phyloP scores from a whole-genome alignment of 805 yeast genomes.

The Wickerhamomyces bovis region DNA sequence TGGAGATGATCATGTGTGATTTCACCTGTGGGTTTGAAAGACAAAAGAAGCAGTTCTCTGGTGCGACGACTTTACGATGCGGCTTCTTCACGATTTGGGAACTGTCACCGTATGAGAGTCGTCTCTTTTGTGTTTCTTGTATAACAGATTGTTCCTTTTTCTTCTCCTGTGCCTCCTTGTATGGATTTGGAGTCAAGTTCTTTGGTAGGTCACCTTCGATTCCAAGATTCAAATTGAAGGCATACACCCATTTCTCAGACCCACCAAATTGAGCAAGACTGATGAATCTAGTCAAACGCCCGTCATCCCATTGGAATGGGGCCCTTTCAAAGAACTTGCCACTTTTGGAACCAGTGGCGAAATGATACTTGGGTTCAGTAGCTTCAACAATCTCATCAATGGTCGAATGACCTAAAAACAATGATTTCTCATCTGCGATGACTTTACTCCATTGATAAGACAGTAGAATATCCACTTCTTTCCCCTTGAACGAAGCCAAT shows the following conservation, averaged over 20 bases:
- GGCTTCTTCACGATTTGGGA: slow-evolving; percentile 8
- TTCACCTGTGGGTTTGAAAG: slow-evolving; percentile 73
- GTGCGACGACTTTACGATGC: slow-evolving; percentile 40
- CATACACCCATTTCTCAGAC: slow-evolving; percentile 67
- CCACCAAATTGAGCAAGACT: slow-evolving; percentile 57
- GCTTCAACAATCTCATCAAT: slow-evolving; percentile 42
- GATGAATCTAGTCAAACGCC: slow-evolving; percentile 51
- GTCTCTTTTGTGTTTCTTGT: slow-evolving; percentile 4
- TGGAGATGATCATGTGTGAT: slow-evolving; percentile 73
- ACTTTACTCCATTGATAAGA: slow-evolving; percentile 56
- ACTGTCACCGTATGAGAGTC: slow-evolving; percentile 7
- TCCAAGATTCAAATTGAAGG: slow-evolving; percentile 42
- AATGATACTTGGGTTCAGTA: slow-evolving; percentile 60
- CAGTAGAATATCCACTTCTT: slow-evolving; percentile 48
- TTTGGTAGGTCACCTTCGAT: slow-evolving; percentile 23
- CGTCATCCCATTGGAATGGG: slow-evolving; percentile 53
- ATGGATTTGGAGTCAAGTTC: slow-evolving; percentile 29
- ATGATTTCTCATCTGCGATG: slow-evolving; percentile 39
- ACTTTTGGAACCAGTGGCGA: slow-evolving; percentile 45
- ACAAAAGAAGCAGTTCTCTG: slow-evolving; percentile 74
- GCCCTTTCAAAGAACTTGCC: slow-evolving; percentile 48
- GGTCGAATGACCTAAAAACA: slow-evolving; percentile 38
- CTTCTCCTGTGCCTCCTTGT: slow-evolving; percentile 3
- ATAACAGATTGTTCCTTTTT: slow-evolving; percentile 4
- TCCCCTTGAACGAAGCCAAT: slow-evolving; percentile 15